Evolutionary conservation across 2,329 filamentous ascomycete species (phyloP).

Genomic region (Beauveria asiatica): DNA sequence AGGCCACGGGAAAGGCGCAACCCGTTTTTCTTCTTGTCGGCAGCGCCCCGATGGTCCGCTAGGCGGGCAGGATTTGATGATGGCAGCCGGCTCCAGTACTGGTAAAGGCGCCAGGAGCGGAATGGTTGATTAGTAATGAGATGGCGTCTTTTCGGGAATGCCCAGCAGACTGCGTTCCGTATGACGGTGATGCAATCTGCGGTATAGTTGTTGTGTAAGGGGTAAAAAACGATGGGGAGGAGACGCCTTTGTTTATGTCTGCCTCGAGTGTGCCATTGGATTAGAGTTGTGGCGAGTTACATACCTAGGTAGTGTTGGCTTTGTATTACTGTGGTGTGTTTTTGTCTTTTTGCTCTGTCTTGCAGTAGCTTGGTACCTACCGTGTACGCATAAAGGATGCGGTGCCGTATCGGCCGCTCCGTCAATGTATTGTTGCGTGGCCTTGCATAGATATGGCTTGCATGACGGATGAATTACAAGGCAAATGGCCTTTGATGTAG

Average conservation of each 20-base stretch:
- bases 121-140: constrained; percentile 9
- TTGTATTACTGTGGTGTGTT: neutral
- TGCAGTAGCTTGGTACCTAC: too few species aligned
- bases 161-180: neutral
- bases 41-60: constrained; percentile 8
- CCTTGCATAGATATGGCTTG: neutral
- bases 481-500: neutral
- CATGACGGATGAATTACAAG: neutral
- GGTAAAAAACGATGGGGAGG: neutral
- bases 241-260: neutral
- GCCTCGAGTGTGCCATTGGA: neutral
- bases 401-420: neutral
- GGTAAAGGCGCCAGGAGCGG: neutral
- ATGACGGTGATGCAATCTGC: neutral
- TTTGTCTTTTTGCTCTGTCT: neutral
- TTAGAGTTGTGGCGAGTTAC: neutral
- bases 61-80: constrained; percentile 6
- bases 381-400: neutral
- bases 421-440: neutral
- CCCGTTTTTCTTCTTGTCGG: constrained; percentile 2
- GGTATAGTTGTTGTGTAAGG: neutral
- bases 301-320: neutral
- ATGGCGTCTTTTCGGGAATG: constrained; percentile 4
- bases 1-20: neutral
- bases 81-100: neutral